phyloP scores from a whole-genome alignment of 768 basidiomycete species.

The Serpula lacrymans region DNA sequence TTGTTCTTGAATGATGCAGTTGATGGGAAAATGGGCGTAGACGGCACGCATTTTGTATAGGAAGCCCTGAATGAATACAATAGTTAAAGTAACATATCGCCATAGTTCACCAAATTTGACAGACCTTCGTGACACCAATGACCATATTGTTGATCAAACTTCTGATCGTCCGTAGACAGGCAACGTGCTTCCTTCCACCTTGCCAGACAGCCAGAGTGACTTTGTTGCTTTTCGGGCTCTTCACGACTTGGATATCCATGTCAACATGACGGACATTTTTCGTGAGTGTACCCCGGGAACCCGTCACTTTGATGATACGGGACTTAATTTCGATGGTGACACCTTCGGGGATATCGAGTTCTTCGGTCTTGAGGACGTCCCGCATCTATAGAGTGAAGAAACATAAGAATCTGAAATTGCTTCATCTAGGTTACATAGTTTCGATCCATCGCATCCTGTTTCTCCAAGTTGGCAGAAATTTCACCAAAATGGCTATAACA shows the following conservation, averaged over 20 bases:
- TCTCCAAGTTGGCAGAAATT: constrained; percentile 5
- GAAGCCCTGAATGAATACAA: constrained; percentile 72
- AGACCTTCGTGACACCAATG: constrained; percentile 91
- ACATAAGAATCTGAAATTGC: constrained; percentile 22
- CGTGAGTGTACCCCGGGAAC: constrained; percentile 88
- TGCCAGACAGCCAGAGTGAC: constrained; percentile 97
- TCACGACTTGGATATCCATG: constrained; percentile 88
- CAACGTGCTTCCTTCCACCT: constrained; percentile 96
- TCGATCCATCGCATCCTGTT: constrained; percentile 36
- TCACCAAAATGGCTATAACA: constrained; percentile 1
- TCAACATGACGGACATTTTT: constrained; percentile 92
- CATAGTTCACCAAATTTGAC: constrained; percentile 4
- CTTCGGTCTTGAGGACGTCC: constrained; percentile 92
- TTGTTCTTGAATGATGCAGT: constrained; percentile 85
- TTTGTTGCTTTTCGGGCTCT: constrained; percentile 65
- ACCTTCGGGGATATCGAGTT: constrained; percentile 82
- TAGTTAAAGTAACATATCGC: constrained; percentile 6
- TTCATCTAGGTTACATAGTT: constrained; percentile 28
- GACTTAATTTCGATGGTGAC: constrained; percentile 88
- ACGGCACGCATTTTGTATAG: constrained; percentile 99
- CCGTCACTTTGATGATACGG: constrained; percentile 86
- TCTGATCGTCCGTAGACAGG: constrained; percentile 94
- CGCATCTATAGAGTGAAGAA: constrained; percentile 60
- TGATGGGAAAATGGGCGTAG: constrained; percentile 99
- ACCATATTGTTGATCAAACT: constrained; percentile 97